A percentile compares a stretch with the other conserved stretches of the same genome.
phyloP scores from a whole-genome alignment of 805 yeast genomes.

The Myxozyma lipomycoides region DNA sequence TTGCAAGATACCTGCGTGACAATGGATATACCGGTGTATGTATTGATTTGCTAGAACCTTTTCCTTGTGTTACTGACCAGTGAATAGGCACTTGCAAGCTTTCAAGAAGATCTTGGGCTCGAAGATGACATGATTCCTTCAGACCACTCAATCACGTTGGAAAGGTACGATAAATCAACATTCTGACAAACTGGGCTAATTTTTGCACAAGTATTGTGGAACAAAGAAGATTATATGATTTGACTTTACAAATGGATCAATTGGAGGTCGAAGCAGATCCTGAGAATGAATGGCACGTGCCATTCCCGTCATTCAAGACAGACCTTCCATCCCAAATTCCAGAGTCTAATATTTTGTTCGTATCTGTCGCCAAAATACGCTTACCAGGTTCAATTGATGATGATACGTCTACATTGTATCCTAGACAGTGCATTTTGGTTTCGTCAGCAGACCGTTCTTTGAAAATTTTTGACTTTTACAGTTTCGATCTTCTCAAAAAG shows the following conservation, averaged over 20 bases:
- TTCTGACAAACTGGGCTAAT: neutral
- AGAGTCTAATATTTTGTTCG: conserved; percentile 22
- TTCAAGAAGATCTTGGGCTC: conserved; percentile 25
- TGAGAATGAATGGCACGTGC: conserved; percentile 21
- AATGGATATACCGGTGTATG: conserved; percentile 22
- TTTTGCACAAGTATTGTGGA: conserved; percentile 21
- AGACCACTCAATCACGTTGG: conserved; percentile 26
- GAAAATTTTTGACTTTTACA: conserved; percentile 24
- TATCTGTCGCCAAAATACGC: conserved; percentile 21
- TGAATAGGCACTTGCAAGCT: conserved; percentile 21
- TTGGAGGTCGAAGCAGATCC: conserved; percentile 13
- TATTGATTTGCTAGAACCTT: neutral
- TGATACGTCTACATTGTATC: conserved; percentile 3
- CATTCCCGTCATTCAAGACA: conserved; percentile 20
- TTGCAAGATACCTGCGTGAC: conserved; percentile 30
- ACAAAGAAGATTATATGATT: conserved; percentile 24
- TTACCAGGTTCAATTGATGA: conserved; percentile 18
- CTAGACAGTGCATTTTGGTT: conserved; percentile 22
- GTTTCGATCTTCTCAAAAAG: conserved; percentile 16
- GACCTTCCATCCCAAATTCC: conserved; percentile 19
- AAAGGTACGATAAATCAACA: conserved; percentile 15
- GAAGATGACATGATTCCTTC: conserved; percentile 30
- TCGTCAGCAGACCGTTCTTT: conserved; percentile 25
- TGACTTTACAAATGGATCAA: conserved; percentile 16
- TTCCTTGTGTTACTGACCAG: neutral